These are phyloP conservation scores for Wickerhamomyces sydowiorum DNA, from an alignment of 805 yeast species.

Conservation along the genomic window DNA sequence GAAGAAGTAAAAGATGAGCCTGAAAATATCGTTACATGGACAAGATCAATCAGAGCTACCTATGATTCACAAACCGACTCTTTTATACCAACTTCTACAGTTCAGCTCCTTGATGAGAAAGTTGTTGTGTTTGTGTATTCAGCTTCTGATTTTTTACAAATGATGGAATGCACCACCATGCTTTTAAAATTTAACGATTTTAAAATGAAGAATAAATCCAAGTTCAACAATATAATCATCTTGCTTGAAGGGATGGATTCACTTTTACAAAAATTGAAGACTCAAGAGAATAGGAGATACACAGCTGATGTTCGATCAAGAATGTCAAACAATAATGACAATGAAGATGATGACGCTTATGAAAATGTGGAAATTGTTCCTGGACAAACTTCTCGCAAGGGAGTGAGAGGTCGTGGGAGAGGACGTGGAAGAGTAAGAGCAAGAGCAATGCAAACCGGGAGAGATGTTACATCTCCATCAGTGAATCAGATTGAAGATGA, in stretches of 20 bases:
- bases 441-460: conserved; percentile 3
- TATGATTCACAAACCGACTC: conserved; percentile 44
- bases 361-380: conserved; percentile 1
- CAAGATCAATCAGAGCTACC: conserved; percentile 39
- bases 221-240: conserved; percentile 31
- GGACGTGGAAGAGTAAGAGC: not conserved
- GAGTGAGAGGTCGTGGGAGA: too few species aligned
- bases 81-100: conserved; percentile 44
- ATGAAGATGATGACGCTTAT: not conserved
- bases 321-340: conserved; percentile 5
- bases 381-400: not conserved
- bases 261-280: conserved; percentile 36
- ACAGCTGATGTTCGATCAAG: conserved; percentile 30
- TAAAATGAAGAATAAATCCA: conserved; percentile 16
- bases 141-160: conserved; percentile 38
- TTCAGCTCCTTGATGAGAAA: conserved; percentile 37
- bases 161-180: conserved; percentile 24
- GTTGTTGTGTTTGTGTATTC: conserved; percentile 37
- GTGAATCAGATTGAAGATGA: conserved; percentile 32
- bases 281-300: conserved; percentile 40
- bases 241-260: conserved; percentile 46
- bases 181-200: conserved; percentile 17
- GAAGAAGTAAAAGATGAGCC: conserved; percentile 12
- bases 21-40: conserved; percentile 36
- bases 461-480: conserved; percentile 3